Percentiles rank a stretch among this genome's conserved stretches.
Conservation (phyloP, 768 basidiomycete genomes). For the Psilocybe subaeruginosa region DNA sequence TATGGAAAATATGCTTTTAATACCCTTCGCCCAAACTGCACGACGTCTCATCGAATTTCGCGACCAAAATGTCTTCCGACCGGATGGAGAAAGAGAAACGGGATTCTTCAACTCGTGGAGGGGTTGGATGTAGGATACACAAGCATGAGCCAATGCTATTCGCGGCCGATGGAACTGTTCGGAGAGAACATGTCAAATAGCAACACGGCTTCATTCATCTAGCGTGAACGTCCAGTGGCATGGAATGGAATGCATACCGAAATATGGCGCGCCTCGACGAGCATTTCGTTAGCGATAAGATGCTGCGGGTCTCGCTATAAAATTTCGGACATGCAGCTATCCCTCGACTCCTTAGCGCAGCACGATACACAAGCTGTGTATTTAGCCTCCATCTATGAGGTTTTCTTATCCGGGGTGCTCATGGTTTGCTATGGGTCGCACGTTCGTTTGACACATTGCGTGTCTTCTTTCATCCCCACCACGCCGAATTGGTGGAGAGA, state of each 20-base stretch:
- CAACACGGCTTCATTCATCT: slow-evolving; percentile 4
- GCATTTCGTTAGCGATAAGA: slow-evolving; percentile 3
- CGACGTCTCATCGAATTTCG: not conserved
- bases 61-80: not conserved
- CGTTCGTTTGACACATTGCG: slow-evolving; percentile 3
- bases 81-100: not conserved
- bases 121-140: not conserved
- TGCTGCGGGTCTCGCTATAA: not conserved
- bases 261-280: not conserved
- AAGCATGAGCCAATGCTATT: not conserved
- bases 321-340: not conserved
- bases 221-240: not conserved
- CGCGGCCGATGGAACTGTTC: slow-evolving; percentile 13
- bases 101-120: not conserved
- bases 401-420: slow-evolving; percentile 6
- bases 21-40: slow-evolving; percentile 2
- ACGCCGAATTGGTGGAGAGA: not conserved
- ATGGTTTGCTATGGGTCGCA: slow-evolving; percentile 1
- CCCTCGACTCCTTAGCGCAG: not conserved
- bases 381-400: slow-evolving; percentile 3
- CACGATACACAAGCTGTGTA: not conserved
- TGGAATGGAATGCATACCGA: not conserved
- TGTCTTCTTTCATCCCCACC: not conserved
- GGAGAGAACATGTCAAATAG: slow-evolving; percentile 1
- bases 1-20: slow-evolving; percentile 18